Evolutionary conservation across 768 basidiomycete genomes (phyloP).

Genomic region (Suillus alpinus): DNA sequence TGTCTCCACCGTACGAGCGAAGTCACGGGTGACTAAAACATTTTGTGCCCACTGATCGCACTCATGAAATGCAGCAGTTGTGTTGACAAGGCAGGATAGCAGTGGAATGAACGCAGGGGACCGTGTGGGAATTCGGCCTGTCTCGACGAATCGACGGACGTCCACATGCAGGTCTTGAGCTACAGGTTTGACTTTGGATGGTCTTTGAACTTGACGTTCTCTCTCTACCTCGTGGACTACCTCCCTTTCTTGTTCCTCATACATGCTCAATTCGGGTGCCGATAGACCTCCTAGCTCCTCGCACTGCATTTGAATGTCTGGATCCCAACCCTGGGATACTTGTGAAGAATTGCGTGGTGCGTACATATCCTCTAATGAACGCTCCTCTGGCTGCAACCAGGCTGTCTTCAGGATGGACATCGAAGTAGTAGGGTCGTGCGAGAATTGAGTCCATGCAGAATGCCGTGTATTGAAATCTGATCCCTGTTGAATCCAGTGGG

Average conservation of each 20-base stretch:
- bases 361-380: conserved; percentile 38
- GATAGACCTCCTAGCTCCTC: conserved; percentile 13
- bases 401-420: conserved; percentile 5
- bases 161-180: conserved; percentile 21
- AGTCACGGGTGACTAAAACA: conserved; percentile 18
- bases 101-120: conserved; percentile 23
- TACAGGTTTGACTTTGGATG: conserved; percentile 22
- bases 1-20: conserved; percentile 10
- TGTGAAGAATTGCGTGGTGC: neutral
- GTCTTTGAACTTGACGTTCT: conserved; percentile 39
- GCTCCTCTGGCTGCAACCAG: conserved; percentile 44
- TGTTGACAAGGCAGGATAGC: conserved; percentile 8
- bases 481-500: conserved; percentile 44
- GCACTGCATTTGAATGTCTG: conserved; percentile 15
- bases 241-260: conserved; percentile 53
- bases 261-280: conserved; percentile 23
- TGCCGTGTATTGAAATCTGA: conserved; percentile 17
- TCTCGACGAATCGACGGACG: conserved; percentile 24
- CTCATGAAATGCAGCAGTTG: conserved; percentile 17
- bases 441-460: conserved; percentile 16
- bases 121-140: conserved; percentile 22
- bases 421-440: neutral
- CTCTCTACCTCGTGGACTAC: conserved; percentile 42
- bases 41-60: conserved; percentile 16
- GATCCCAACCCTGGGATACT: neutral